phyloP scores from a whole-genome alignment of 805 yeast species.

The Yamadazyma scolyti region DNA sequence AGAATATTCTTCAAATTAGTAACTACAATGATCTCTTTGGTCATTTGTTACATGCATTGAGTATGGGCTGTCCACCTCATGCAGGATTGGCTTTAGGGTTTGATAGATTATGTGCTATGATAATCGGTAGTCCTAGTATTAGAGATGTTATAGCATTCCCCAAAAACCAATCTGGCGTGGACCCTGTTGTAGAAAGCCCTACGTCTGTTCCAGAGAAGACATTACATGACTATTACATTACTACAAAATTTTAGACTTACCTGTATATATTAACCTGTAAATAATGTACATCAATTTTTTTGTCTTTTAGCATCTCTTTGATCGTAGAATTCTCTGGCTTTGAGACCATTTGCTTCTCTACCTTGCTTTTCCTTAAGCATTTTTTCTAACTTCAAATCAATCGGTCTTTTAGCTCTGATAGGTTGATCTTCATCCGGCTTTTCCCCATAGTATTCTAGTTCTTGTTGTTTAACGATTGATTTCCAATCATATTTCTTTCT shows the following conservation, averaged over 20 bases:
- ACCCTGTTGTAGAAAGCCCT: slow-evolving; percentile 86
- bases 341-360: slow-evolving; percentile 24
- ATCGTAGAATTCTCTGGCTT: slow-evolving; percentile 13
- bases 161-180: slow-evolving; percentile 83
- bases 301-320: slow-evolving; percentile 4
- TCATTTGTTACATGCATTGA: slow-evolving; percentile 76
- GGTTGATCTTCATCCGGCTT: slow-evolving; percentile 9
- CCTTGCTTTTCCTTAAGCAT: slow-evolving; percentile 26
- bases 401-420: slow-evolving; percentile 30
- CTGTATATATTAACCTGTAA: not conserved
- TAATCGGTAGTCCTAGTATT: slow-evolving; percentile 71
- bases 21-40: slow-evolving; percentile 71
- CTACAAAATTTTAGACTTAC: slow-evolving; percentile 1
- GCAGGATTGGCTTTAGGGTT: slow-evolving; percentile 96
- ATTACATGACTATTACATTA: slow-evolving; percentile 50
- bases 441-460: slow-evolving; percentile 25
- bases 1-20: slow-evolving; percentile 55
- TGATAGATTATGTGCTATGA: slow-evolving; percentile 89
- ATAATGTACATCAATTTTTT: slow-evolving; percentile 4
- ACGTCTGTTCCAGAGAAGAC: slow-evolving; percentile 51
- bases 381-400: slow-evolving; percentile 39
- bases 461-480: slow-evolving; percentile 47
- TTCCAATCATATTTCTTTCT: slow-evolving; percentile 86
- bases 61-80: slow-evolving; percentile 96
- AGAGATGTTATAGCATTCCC: slow-evolving; percentile 97